These are phyloP conservation scores for Aechmea fasciata DNA, from an alignment of 176 grass and related monocot species.

Conservation along the genomic window DNA sequence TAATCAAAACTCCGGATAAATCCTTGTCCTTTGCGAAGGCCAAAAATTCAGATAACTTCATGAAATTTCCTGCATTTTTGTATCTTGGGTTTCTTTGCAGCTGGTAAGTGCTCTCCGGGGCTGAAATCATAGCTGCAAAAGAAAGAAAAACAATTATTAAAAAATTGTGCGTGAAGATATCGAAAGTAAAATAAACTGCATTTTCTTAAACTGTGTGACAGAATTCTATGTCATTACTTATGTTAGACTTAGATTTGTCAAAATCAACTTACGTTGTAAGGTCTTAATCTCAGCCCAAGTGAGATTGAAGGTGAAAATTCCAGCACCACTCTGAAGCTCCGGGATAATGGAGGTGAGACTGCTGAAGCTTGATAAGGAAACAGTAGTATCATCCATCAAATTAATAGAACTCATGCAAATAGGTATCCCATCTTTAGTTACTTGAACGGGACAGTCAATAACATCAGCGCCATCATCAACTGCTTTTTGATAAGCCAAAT, in stretches of 20 bases:
- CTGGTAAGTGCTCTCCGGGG: constrained; percentile 13
- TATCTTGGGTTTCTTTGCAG: constrained; percentile 72
- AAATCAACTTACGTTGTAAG: constrained; percentile 54
- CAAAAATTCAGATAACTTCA: constrained; percentile 80
- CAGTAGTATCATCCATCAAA: constrained; percentile 60
- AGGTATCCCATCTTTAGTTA: constrained; percentile 61
- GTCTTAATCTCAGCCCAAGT: constrained; percentile 80
- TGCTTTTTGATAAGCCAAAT: constrained; percentile 81
- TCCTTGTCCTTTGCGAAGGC: constrained; percentile 58
- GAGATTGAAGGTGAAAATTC: constrained; percentile 85
- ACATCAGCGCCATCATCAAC: constrained; percentile 71
- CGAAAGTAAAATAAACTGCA: background rate
- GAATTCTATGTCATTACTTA: too few relatives aligned
- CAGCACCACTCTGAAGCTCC: constrained; percentile 43
- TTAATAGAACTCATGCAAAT: constrained; percentile 73
- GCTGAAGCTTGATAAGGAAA: constrained; percentile 47
- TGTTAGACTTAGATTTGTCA: too few relatives aligned
- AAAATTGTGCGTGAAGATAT: background rate
- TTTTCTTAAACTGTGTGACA: background rate
- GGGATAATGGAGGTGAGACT: constrained; percentile 31
- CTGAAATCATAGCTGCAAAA: constrained; percentile 61
- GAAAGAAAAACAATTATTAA: constrained; percentile 21
- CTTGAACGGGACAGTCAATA: constrained; percentile 84
- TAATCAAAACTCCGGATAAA: constrained; percentile 74
- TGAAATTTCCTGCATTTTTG: constrained; percentile 58